Percentiles rank a stretch among this genome's conserved stretches.
Evolutionary conservation across 2,329 filamentous ascomycete genomes (phyloP).

Genomic region (Colletotrichum tofieldiae): DNA sequence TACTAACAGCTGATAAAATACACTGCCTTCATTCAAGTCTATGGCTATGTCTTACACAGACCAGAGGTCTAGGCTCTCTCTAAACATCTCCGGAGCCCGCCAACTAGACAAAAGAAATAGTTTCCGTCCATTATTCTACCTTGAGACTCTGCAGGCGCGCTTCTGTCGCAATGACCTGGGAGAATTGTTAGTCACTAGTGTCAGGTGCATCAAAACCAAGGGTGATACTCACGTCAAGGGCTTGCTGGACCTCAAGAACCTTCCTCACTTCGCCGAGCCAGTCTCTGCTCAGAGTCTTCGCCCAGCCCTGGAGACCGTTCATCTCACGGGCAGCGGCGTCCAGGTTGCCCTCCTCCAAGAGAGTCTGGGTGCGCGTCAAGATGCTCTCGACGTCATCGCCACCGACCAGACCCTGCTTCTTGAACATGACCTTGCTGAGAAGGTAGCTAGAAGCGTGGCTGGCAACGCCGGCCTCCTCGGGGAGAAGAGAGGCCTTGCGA

Average conservation of each 20-base stretch:
- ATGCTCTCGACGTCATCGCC: conserved; percentile 96
- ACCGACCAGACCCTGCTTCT: conserved; percentile 87
- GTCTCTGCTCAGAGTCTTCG: conserved; percentile 93
- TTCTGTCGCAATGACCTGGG: conserved; percentile 88
- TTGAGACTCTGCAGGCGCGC: conserved; percentile 90
- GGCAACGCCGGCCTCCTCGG: conserved; percentile 93
- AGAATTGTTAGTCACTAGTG: background rate
- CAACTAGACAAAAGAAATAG: conserved; percentile 57
- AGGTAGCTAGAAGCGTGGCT: conserved; percentile 93
- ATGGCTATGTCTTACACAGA: conserved; percentile 56
- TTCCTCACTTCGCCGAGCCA: conserved; percentile 94
- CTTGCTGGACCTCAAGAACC: conserved; percentile 95
- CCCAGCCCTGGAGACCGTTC: conserved; percentile 94
- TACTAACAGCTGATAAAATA: conserved; percentile 31
- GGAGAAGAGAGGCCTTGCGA: conserved; percentile 92
- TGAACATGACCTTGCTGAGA: conserved; percentile 95
- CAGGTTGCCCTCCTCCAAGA: conserved; percentile 92
- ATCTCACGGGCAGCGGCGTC: conserved; percentile 95
- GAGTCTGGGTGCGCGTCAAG: conserved; percentile 88
- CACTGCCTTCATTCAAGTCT: conserved; percentile 47
- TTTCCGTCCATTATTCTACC: conserved; percentile 73
- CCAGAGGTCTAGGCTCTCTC: conserved; percentile 48
- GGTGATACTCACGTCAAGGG: conserved; percentile 84
- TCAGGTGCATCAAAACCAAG: conserved; percentile 2
- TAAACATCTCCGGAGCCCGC: conserved; percentile 47